phyloP scores from a whole-genome alignment of 805 yeast species.

The Myxozyma lipomycoides region DNA sequence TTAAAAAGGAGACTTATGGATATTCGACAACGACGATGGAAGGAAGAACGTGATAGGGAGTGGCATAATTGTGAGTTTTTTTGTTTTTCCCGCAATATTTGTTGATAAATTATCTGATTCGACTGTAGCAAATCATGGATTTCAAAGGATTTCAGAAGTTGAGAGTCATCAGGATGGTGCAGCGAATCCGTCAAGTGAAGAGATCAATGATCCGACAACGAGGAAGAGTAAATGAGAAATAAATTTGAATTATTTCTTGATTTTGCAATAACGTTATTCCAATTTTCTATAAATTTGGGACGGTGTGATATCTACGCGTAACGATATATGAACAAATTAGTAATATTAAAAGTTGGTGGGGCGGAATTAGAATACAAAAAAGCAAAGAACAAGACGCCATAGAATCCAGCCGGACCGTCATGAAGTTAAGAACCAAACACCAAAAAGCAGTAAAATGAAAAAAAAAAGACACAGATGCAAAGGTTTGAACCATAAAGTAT shows the following conservation, averaged over 20 bases:
- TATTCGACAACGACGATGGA: not conserved
- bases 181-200: slow-evolving; percentile 26
- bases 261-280: too few relatives aligned
- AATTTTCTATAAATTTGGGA: too few relatives aligned
- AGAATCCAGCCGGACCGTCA: not conserved
- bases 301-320: too few relatives aligned
- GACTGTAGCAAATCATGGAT: slow-evolving; percentile 14
- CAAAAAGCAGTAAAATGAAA: not conserved
- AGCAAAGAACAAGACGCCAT: not conserved
- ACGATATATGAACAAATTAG: too few relatives aligned
- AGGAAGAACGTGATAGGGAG: not conserved
- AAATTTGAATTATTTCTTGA: too few relatives aligned
- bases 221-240: not conserved
- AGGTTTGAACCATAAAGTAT: not conserved
- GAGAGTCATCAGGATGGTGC: slow-evolving; percentile 23
- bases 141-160: slow-evolving; percentile 24
- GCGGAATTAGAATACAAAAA: not conserved
- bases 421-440: not conserved
- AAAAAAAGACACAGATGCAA: not conserved
- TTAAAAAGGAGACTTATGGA: not conserved
- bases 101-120: not conserved
- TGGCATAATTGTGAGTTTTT: not conserved
- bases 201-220: slow-evolving; percentile 20
- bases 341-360: too few relatives aligned
- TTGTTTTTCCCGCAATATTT: not conserved